A percentile compares a stretch with the other conserved stretches of the same genome.
Evolutionary conservation across 208 protist species (phyloP).

Genomic region (Trypanosoma avium): DNA sequence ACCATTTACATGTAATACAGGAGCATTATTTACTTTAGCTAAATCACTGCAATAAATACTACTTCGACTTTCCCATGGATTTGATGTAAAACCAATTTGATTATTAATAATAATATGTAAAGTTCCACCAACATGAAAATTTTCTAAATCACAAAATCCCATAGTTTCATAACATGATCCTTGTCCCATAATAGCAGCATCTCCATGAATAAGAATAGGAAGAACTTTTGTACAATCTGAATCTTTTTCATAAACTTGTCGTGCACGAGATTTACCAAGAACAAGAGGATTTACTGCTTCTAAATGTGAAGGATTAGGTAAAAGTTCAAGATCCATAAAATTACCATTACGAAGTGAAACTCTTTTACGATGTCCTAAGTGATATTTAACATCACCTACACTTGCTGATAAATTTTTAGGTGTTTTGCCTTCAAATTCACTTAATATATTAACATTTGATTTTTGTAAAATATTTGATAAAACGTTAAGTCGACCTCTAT

Average conservation of each 20-base stretch:
- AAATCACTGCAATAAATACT: conserved; percentile 97
- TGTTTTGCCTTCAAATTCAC: conserved; percentile 86
- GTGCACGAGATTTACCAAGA: conserved; percentile 95
- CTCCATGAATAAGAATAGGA: conserved; percentile 96
- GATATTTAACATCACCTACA: conserved; percentile 98
- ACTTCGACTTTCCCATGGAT: conserved; percentile 89
- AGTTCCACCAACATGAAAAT: conserved; percentile 97
- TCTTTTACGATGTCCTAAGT: conserved; percentile 91
- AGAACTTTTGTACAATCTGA: conserved; percentile 67
- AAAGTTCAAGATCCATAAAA: conserved; percentile 93
- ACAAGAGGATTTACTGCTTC: conserved; percentile 99
- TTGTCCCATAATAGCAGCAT: conserved; percentile 97
- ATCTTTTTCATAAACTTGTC: conserved; percentile 89
- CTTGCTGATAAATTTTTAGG: conserved; percentile 36
- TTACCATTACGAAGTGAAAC: conserved; percentile 72
- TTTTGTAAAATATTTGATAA: conserved; percentile 96
- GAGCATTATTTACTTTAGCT: conserved; percentile 93
- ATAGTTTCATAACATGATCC: conserved; percentile 98
- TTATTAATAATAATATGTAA: conserved; percentile 99
- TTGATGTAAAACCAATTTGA: conserved; percentile 98
- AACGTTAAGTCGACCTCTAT: conserved; percentile 97
- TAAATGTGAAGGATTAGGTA: conserved; percentile 98
- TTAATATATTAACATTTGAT: conserved; percentile 85
- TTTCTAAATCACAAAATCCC: conserved; percentile 91
- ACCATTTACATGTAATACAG: conserved; percentile 98